A percentile compares a stretch with the other conserved stretches of the same genome.
These are phyloP conservation scores for Daldinia sp. DNA, from an alignment of 2,329 filamentous ascomycete genomes.

Conservation along the genomic window DNA sequence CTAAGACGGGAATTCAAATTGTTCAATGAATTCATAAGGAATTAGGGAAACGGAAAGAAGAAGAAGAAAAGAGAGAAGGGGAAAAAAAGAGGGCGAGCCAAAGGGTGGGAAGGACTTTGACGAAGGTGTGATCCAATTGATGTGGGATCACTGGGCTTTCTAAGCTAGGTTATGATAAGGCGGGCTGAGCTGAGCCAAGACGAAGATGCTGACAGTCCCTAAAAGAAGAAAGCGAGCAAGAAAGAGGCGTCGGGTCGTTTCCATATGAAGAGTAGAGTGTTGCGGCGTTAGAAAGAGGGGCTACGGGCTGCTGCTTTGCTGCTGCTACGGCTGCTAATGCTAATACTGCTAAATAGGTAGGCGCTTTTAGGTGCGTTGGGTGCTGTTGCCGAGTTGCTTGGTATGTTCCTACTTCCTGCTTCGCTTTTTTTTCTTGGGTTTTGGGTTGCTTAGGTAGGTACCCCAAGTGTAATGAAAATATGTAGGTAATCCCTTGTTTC, in stretches of 20 bases:
- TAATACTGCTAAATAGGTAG: no score
- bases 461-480: conserved; percentile 9
- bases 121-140: conserved; percentile 20
- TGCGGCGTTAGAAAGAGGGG: conserved; percentile 8
- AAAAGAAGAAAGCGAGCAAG: conserved; percentile 1
- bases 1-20: conserved; percentile 83
- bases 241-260: neutral
- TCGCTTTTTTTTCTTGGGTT: neutral
- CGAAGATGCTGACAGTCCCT: conserved; percentile 13
- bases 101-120: conserved; percentile 29
- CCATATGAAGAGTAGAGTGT: conserved; percentile 4
- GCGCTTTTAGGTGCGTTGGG: neutral
- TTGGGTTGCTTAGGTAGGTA: no score
- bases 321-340: neutral
- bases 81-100: conserved; percentile 23
- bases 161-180: conserved; percentile 30
- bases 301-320: neutral
- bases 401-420: neutral
- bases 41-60: conserved; percentile 30
- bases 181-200: conserved; percentile 34
- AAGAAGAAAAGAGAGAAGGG: conserved; percentile 12
- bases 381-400: neutral
- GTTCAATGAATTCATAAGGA: conserved; percentile 80
- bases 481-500: conserved; percentile 21
- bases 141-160: conserved; percentile 25